Conservation (phyloP, 192 early-diverging fungal species). For the Geranomyces michiganensis region DNA sequence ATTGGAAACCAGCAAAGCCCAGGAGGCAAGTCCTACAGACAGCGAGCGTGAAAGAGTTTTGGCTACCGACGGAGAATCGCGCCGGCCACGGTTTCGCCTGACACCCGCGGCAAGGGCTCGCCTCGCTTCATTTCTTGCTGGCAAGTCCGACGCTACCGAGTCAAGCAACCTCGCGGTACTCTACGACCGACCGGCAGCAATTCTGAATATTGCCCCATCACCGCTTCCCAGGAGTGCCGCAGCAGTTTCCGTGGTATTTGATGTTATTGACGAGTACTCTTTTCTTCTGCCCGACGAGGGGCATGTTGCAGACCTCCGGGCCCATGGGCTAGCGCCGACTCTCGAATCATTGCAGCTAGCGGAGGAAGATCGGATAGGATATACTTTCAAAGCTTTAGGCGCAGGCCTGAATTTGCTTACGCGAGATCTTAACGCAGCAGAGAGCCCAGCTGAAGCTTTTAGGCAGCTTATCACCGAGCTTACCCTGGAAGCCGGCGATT, state of each 20-base stretch:
- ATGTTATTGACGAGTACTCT: not conserved
- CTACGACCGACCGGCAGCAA: not conserved
- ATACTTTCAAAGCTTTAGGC: constrained; percentile 58
- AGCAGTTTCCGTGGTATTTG: not conserved
- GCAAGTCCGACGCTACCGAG: not conserved
- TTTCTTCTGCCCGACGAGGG: not conserved
- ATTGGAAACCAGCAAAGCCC: too few species aligned
- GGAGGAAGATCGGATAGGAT: constrained; percentile 47
- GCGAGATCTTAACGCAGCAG: constrained; percentile 22
- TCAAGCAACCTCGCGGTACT: not conserved
- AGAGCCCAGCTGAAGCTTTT: constrained; percentile 37
- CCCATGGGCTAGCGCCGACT: not conserved
- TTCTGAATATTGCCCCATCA: not conserved
- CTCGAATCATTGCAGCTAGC: constrained; percentile 46
- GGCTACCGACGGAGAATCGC: not conserved
- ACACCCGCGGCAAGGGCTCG: not conserved
- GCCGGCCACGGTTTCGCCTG: not conserved
- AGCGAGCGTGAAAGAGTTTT: too few species aligned
- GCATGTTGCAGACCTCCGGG: not conserved
- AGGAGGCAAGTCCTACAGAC: too few species aligned
- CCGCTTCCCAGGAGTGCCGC: not conserved
- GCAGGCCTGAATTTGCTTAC: constrained; percentile 41
- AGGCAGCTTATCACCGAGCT: constrained; percentile 50
- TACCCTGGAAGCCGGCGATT: constrained; percentile 56
- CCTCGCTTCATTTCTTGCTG: not conserved